Evolutionary conservation across 1,284 basidiomycete genomes (phyloP).

Genomic region (Ceratobasidium sp.): DNA sequence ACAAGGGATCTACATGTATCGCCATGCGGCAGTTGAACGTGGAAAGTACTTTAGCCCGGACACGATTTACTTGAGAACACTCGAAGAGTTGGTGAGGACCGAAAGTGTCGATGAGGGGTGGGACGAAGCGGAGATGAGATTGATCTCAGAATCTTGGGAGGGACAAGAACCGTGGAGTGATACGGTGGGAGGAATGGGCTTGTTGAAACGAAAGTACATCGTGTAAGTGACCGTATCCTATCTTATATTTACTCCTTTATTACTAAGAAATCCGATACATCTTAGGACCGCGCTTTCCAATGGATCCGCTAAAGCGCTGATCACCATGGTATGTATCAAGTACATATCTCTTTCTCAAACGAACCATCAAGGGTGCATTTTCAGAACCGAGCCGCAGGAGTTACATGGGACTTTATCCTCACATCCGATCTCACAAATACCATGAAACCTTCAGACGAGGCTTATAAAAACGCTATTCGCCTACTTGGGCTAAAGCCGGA

Average conservation of each 20-base stretch:
- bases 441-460: conserved; percentile 52
- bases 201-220: conserved; percentile 46
- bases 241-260: background rate
- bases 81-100: conserved; percentile 42
- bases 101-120: conserved; percentile 30
- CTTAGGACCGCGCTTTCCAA: conserved; percentile 48
- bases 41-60: conserved; percentile 40
- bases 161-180: conserved; percentile 44
- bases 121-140: conserved; percentile 20
- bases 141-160: conserved; percentile 21
- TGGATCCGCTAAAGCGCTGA: conserved; percentile 47
- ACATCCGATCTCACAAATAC: conserved; percentile 50
- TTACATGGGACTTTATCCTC: conserved; percentile 50
- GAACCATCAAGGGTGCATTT: too few relatives aligned
- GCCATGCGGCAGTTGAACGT: conserved; percentile 28
- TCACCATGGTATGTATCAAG: conserved; percentile 46
- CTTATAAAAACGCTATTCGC: conserved; percentile 50
- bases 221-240: conserved; percentile 25
- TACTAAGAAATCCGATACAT: background rate
- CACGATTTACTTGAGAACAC: conserved; percentile 42
- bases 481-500: conserved; percentile 47
- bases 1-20: conserved; percentile 41
- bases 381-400: conserved; percentile 49
- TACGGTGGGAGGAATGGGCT: conserved; percentile 43
- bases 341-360: too few relatives aligned